A percentile compares a stretch with the other conserved stretches of the same genome.
Evolutionary conservation across 306 rosid species (phyloP).

Genomic region (Styphnolobium japonicum): DNA sequence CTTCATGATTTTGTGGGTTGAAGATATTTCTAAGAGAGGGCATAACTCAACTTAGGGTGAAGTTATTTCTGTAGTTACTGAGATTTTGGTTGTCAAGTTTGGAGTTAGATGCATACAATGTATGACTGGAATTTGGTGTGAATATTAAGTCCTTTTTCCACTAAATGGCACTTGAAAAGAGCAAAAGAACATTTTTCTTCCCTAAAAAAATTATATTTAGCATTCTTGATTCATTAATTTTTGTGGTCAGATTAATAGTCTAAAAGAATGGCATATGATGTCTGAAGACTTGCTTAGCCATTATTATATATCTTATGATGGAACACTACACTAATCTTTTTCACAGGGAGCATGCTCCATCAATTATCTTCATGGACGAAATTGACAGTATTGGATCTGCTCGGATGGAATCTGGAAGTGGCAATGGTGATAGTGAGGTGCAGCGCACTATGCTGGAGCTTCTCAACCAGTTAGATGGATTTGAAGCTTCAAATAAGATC

Average conservation of each 20-base stretch:
- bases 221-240: neutral
- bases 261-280: neutral
- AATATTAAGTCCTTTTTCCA: neutral
- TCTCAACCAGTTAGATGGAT: conserved; percentile 98
- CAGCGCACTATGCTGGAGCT: conserved; percentile 99
- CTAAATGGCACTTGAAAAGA: neutral
- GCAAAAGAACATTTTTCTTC: neutral
- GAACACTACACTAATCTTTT: neutral
- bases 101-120: neutral
- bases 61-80: neutral
- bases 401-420: conserved; percentile 99
- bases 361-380: conserved; percentile 98
- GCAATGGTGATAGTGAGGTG: conserved; percentile 99
- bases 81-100: neutral
- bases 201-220: neutral
- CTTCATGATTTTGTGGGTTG: neutral
- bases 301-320: neutral
- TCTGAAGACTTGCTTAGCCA: neutral
- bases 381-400: conserved; percentile 99
- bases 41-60: neutral
- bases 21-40: neutral
- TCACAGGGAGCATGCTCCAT: conserved; percentile 97
- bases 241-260: neutral
- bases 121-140: neutral
- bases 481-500: conserved; percentile 99